phyloP scores from a whole-genome alignment of 225 moss, liverwort and hornwort genomes.

The Asterella californica region DNA sequence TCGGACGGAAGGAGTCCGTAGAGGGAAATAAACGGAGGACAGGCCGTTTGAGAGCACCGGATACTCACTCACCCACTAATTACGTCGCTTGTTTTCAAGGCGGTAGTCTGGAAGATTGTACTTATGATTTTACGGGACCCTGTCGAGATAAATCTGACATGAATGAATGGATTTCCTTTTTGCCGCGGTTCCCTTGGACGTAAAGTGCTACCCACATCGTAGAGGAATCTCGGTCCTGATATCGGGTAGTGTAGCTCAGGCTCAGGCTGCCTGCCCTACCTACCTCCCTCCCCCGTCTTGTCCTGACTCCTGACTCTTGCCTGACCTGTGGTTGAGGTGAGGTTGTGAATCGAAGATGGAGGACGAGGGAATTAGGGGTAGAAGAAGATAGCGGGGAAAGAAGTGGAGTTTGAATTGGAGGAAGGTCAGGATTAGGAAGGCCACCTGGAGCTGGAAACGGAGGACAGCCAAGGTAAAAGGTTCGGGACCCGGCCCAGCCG shows the following conservation, averaged over 20 bases:
- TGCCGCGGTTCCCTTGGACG: background rate
- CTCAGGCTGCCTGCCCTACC: background rate
- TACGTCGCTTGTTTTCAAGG: background rate
- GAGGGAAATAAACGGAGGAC: background rate
- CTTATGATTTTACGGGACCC: background rate
- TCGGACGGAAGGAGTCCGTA: conserved; percentile 9
- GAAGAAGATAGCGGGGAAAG: background rate
- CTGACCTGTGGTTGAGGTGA: background rate
- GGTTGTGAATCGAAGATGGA: background rate
- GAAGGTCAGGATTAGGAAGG: background rate
- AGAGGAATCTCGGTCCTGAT: background rate
- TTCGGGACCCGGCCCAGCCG: background rate
- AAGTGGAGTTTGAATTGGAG: background rate
- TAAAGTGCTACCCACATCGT: background rate
- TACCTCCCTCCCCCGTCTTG: background rate
- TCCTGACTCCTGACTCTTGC: background rate
- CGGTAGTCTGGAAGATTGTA: background rate
- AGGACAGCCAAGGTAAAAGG: background rate
- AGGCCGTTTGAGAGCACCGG: background rate
- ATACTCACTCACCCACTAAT: background rate
- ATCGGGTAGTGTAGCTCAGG: background rate
- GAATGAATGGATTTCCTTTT: background rate
- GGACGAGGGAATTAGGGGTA: background rate
- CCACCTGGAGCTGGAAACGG: background rate
- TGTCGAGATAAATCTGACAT: background rate